Evolutionary conservation across 1,284 basidiomycete genomes (phyloP).

Genomic region (Microbotryum scabiosae): DNA sequence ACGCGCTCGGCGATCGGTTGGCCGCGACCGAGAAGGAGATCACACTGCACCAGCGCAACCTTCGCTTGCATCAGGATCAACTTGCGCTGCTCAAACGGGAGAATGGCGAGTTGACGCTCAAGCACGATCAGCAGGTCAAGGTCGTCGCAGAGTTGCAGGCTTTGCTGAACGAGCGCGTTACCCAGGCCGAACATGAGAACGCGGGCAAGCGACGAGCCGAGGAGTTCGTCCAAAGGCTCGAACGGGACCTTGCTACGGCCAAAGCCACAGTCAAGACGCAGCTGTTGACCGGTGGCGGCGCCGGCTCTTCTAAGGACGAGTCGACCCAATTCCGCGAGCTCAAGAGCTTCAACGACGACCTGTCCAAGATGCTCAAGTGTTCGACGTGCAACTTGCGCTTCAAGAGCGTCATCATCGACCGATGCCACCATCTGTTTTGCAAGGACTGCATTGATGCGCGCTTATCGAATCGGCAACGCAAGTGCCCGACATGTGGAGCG

Average conservation of each 20-base stretch:
- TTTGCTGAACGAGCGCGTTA: slow-evolving; percentile 40
- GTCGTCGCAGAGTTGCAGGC: slow-evolving; percentile 29
- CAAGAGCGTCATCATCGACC: slow-evolving; percentile 77
- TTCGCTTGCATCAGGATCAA: slow-evolving; percentile 42
- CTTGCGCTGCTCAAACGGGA: slow-evolving; percentile 41
- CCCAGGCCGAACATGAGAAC: slow-evolving; percentile 39
- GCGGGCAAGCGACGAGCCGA: slow-evolving; percentile 36
- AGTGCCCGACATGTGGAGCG: slow-evolving; percentile 85
- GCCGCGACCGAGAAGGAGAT: slow-evolving; percentile 50
- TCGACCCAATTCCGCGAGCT: slow-evolving; percentile 33
- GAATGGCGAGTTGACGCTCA: slow-evolving; percentile 15
- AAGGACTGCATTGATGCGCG: slow-evolving; percentile 76
- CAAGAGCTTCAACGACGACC: slow-evolving; percentile 45
- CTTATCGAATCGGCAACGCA: slow-evolving; percentile 82
- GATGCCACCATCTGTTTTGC: slow-evolving; percentile 65
- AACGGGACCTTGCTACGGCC: slow-evolving; percentile 41
- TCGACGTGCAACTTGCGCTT: slow-evolving; percentile 80
- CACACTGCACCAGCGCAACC: slow-evolving; percentile 42
- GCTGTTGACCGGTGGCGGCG: slow-evolving; percentile 8
- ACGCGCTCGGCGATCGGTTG: slow-evolving; percentile 51
- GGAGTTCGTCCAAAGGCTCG: slow-evolving; percentile 37
- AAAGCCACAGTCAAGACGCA: slow-evolving; percentile 41
- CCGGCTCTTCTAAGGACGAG: slow-evolving; percentile 14
- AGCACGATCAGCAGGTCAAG: slow-evolving; percentile 14
- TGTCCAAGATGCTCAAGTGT: slow-evolving; percentile 76